These are phyloP conservation scores for Harringtonia aguacate DNA, from an alignment of 2,329 filamentous ascomycete species.

Conservation along the genomic window DNA sequence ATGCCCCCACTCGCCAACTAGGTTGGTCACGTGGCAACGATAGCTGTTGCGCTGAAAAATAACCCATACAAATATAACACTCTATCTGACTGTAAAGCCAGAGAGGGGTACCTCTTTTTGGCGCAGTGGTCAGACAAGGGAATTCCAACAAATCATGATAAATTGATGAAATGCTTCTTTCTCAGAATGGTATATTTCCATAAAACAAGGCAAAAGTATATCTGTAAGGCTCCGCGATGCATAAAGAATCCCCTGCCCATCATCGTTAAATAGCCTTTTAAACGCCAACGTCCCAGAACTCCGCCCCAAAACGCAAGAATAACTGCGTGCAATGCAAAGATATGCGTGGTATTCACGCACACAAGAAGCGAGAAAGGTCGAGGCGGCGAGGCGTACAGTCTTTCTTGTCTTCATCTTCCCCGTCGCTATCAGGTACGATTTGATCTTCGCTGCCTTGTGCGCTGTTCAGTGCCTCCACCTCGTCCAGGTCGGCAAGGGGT, in stretches of 20 bases:
- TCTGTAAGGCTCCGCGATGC: too few relatives aligned
- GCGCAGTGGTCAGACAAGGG: too few relatives aligned
- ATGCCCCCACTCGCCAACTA: neutral
- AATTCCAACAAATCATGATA: too few relatives aligned
- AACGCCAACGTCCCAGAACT: neutral
- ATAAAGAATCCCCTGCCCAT: too few relatives aligned
- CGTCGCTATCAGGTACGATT: slow-evolving; percentile 42
- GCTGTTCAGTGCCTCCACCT: slow-evolving; percentile 40
- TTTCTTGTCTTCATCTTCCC: slow-evolving; percentile 26
- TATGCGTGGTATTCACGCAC: slow-evolving; percentile 13
- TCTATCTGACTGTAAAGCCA: too few relatives aligned
- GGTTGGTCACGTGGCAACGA: too few relatives aligned
- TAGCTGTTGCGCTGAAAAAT: neutral
- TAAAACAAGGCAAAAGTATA: too few relatives aligned
- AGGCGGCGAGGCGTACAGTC: slow-evolving; percentile 18
- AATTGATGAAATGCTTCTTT: too few relatives aligned
- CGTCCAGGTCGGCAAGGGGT: slow-evolving; percentile 40
- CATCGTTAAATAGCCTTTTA: too few relatives aligned
- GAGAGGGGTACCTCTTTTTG: too few relatives aligned
- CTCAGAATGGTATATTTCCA: too few relatives aligned
- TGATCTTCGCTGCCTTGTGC: slow-evolving; percentile 45
- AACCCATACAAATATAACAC: neutral
- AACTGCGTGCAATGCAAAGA: neutral
- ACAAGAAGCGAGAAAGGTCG: slow-evolving; percentile 39
- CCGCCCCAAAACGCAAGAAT: neutral